Evolutionary conservation across 768 basidiomycete species (phyloP).

Genomic region (Naganishia onofrii): DNA sequence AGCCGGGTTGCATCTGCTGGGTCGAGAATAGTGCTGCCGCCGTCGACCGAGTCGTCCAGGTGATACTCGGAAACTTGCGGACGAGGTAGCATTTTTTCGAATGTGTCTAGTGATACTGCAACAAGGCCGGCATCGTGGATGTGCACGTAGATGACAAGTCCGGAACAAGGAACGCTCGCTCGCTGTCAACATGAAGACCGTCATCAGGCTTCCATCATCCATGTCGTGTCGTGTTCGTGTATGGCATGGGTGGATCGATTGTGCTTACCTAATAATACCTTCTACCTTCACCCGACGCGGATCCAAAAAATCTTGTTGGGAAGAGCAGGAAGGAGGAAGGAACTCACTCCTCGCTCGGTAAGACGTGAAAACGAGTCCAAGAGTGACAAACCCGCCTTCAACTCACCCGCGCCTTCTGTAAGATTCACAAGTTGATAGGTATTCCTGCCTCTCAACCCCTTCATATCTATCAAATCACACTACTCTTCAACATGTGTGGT

Average conservation of each 20-base stretch:
- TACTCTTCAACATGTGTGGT: constrained; percentile 75
- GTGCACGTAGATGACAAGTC: too few species aligned
- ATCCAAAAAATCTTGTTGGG: constrained; percentile 17
- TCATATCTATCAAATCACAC: constrained; percentile 59
- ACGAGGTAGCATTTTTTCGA: neutral
- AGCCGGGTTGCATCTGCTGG: neutral
- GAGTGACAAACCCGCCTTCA: constrained; percentile 44
- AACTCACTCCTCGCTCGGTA: constrained; percentile 59
- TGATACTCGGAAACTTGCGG: neutral
- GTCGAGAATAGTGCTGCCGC: constrained; percentile 15
- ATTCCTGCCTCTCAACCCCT: neutral
- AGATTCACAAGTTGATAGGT: too few species aligned
- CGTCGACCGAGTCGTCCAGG: constrained; percentile 18
- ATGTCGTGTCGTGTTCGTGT: too few species aligned
- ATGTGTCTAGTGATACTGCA: neutral
- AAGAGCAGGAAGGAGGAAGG: constrained; percentile 22
- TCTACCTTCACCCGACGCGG: neutral
- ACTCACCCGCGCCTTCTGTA: neutral
- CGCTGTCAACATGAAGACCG: too few species aligned
- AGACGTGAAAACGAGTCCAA: constrained; percentile 67
- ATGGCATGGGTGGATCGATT: too few species aligned
- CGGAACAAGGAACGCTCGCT: too few species aligned
- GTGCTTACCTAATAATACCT: neutral
- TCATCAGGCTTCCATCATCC: too few species aligned
- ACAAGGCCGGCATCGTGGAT: too few species aligned